Base-by-base conservation (phyloP, 148 eudicot genomes). In the Chenopodium formosanum region DNA sequence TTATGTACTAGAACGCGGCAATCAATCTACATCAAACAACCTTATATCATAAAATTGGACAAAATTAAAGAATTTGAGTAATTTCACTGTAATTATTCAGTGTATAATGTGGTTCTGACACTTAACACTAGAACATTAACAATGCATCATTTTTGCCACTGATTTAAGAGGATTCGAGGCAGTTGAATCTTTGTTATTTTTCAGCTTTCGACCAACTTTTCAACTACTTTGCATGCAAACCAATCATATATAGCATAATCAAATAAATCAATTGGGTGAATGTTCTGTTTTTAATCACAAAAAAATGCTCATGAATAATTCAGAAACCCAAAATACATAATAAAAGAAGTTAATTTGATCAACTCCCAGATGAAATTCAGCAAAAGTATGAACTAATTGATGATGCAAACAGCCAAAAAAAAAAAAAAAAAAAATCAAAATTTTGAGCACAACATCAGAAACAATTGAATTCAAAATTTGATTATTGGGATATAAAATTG, bases 11-110 rank as follows among this genome's bases (percentile, higher is more conserved):
- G 47, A 14, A 76, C 48, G 34, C 70, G 34, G 79, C 78, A 16
- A 69, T 85, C 74, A 48, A 89, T 86, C 97, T 93, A 86, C 85
- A 87, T 14, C 27, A 73, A 44, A 60, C 78, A 80, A 1, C 77
- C 77, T 74, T 50, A 50, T 52, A 12, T 47, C 25, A 6, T 27
- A 73, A 47, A 48, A 62, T 20, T 62, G 66, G 66, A 62, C 66
- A 7, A 22, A 2, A 62, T 22, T 8, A 62, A 62, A 14, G 19
- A 62, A 62, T 4, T 62, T 62, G 27, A n/a, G 10, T 1, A 27
- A 62, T 62, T 20, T 62, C 13, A 22, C 9, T n/a, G 12, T 62
- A n/a, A 62, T 58, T 4, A 20, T 20, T 25, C 66, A 62, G 2
- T 9, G n/a, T 6, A 1, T 62, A 62, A 7, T 62, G 25, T 62